Base-by-base conservation (phyloP, 192 early-diverging fungal genomes). In the Thoreauomyces humboldtii region DNA sequence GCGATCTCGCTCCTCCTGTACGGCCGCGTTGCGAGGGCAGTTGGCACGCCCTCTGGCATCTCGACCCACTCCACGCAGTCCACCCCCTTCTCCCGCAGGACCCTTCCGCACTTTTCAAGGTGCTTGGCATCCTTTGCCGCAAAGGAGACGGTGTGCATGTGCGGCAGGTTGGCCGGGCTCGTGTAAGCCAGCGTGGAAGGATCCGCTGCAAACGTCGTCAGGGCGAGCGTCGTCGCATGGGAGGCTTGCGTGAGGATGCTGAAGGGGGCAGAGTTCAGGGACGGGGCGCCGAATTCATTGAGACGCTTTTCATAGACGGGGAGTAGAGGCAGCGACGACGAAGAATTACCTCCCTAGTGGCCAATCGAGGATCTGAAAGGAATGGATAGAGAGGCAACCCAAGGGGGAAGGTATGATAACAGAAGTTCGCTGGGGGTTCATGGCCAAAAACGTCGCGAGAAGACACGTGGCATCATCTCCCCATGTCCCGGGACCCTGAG, bases 131-230 rank as follows among this genome's bases (percentile, higher is more conserved):
- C 4, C 22, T 24, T 21, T 75, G 84, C 86, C 73, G 88, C 88
- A 31, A 90, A 74, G 7, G 85, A 77, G 0, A 92, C 89, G 50
- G 91, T 92, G 72, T 87, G 87, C 89, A 90, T 91, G 9, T 65
- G 67, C 22, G 85, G 72, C 4, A 88, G 45, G 64, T 86, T 75
- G 6, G 53, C 42, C 4, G 83, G 59, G n/a, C n/a, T n/a, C n/a
- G n/a, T 14, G 69, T 92, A 92, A 7, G 75, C 73, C 19, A 78
- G 76, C 43, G 89, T 89, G 55, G 79, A 73, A 15, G 76, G 74
- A 58, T 87, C 80, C 15, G 87, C 74, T 15, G 77, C 70, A 15
- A 79, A 77, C 54, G 73, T 74, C 59, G 83, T 79, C 9, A 92
- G 73, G 12, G 87, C 82, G 28, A 89, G 87, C 2, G 83, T 82